A percentile compares a stretch with the other conserved stretches of the same genome.
Conservation (phyloP, 345 rosid species). For the Eucalyptus tenuipes region DNA sequence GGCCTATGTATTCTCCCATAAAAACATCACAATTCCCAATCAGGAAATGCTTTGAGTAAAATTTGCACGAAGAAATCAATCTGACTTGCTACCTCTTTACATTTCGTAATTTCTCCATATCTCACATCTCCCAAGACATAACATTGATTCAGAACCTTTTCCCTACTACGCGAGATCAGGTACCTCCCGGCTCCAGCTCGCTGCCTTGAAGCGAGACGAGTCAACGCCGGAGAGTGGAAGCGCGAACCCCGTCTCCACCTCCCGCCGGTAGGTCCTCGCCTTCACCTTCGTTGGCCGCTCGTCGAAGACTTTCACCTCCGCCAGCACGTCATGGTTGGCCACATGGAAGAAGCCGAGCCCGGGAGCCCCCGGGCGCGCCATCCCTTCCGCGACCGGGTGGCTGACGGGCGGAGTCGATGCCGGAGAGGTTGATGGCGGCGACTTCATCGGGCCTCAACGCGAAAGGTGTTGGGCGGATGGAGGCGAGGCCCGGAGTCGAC, state of each 20-base stretch:
- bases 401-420: conserved; percentile 7
- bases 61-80: background rate
- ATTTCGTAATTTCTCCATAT: background rate
- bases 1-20: background rate
- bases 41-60: background rate
- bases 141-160: background rate
- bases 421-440: conserved; percentile 31
- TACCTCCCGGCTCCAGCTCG: conserved; percentile 29
- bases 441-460: background rate
- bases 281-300: conserved; percentile 19
- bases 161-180: background rate
- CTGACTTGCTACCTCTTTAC: background rate
- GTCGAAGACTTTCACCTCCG: background rate
- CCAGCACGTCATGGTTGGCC: conserved; percentile 27
- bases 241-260: background rate
- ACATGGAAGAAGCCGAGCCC: conserved; percentile 40
- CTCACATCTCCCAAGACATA: background rate
- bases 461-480: conserved; percentile 8
- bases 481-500: conserved; percentile 27
- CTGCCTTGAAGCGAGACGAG: conserved; percentile 27
- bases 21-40: background rate
- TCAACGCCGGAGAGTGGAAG: conserved; percentile 25
- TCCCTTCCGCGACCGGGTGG: conserved; percentile 4
- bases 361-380: background rate
- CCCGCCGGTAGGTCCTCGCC: conserved; percentile 11